Conservation (phyloP, 2,329 filamentous ascomycete genomes). For the Penicillium verrucosum region DNA sequence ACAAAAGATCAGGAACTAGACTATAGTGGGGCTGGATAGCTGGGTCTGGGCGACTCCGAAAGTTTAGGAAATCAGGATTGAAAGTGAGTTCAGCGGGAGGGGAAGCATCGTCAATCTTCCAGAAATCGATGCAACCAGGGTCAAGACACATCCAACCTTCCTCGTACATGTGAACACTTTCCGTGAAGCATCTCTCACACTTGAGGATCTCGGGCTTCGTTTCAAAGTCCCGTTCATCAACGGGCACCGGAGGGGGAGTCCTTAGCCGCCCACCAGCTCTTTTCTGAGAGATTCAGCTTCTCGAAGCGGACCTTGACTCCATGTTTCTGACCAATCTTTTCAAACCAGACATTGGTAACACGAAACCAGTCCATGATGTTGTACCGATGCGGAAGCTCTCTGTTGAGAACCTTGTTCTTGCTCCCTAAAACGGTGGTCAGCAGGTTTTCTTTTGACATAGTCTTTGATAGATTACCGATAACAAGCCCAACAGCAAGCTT, state of each 20-base stretch:
- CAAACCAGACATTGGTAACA: constrained; percentile 66
- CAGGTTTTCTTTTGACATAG: background rate
- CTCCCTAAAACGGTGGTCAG: constrained; percentile 45
- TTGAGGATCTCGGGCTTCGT: constrained; percentile 16
- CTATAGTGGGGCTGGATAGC: constrained; percentile 36
- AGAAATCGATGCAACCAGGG: constrained; percentile 53
- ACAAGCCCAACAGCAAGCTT: constrained; percentile 55
- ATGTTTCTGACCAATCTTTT: constrained; percentile 46
- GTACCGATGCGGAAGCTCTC: constrained; percentile 56
- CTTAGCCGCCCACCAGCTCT: constrained; percentile 59
- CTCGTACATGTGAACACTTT: constrained; percentile 37
- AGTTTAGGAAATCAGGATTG: constrained; percentile 55
- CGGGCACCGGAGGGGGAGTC: constrained; percentile 24
- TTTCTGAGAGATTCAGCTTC: constrained; percentile 52
- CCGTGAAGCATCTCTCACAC: constrained; percentile 44
- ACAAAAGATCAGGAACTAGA: constrained; percentile 42
- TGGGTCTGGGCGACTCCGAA: constrained; percentile 47
- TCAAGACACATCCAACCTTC: constrained; percentile 60
- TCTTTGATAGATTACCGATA: constrained; percentile 44
- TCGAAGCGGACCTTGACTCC: constrained; percentile 63
- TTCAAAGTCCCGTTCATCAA: constrained; percentile 32
- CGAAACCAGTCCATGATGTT: constrained; percentile 68
- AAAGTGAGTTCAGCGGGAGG: constrained; percentile 47
- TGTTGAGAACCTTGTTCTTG: constrained; percentile 49
- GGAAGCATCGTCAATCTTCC: constrained; percentile 43